These are phyloP conservation scores for Sisymbrium altissimum DNA, from an alignment of 345 rosid genomes.

Conservation along the genomic window DNA sequence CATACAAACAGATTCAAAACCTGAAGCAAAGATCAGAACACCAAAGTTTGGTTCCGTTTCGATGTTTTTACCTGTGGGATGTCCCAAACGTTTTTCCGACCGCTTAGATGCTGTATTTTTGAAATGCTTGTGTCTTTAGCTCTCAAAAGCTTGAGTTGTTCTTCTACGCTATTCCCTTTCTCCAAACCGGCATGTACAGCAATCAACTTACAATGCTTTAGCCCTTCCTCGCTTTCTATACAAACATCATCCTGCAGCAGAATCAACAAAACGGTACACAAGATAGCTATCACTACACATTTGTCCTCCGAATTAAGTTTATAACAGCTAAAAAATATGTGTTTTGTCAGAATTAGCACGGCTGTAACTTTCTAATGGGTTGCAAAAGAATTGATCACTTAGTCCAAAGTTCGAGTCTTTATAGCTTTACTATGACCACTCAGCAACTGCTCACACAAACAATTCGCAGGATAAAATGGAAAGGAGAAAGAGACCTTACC, in stretches of 20 bases:
- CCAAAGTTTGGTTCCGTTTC: neutral
- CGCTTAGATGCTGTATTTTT: slow-evolving; percentile 62
- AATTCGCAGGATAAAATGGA: neutral
- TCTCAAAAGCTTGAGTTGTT: slow-evolving; percentile 60
- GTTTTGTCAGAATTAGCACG: neutral
- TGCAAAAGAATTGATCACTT: neutral
- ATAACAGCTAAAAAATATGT: neutral
- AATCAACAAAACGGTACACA: neutral
- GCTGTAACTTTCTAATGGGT: neutral
- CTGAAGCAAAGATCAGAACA: neutral
- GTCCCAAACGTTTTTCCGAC: slow-evolving; percentile 79
- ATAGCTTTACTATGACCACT: neutral
- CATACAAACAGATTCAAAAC: neutral
- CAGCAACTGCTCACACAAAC: neutral
- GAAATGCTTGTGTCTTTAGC: slow-evolving; percentile 59
- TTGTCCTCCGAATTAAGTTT: neutral
- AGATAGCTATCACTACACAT: neutral
- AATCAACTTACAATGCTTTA: slow-evolving; percentile 61
- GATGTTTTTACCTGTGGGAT: slow-evolving; percentile 58
- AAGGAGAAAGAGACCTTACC: slow-evolving; percentile 34
- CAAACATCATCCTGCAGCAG: slow-evolving; percentile 61
- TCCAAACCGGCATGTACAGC: slow-evolving; percentile 87
- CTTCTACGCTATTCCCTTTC: slow-evolving; percentile 52
- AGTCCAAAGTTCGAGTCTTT: neutral
- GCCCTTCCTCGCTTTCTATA: slow-evolving; percentile 52